Evolutionary conservation across 2,329 filamentous ascomycete genomes (phyloP).

Genomic region (Malbranchea cinnamomea): DNA sequence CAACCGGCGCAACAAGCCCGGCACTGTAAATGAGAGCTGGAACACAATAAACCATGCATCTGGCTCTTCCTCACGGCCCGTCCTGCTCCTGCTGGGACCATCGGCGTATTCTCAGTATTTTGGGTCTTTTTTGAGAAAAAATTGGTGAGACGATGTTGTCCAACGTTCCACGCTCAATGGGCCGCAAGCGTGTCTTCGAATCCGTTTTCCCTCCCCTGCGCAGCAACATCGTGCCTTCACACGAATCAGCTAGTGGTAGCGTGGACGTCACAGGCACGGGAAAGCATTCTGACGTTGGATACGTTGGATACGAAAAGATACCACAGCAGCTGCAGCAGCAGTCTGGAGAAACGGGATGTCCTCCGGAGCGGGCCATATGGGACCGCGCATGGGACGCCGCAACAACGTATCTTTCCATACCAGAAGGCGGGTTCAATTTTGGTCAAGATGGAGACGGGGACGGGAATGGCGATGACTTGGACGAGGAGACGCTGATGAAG

Average conservation of each 20-base stretch:
- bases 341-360: constrained; percentile 4
- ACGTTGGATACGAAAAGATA: neutral
- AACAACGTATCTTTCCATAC: constrained; percentile 25
- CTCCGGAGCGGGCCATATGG: constrained; percentile 22
- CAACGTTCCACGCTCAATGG: constrained; percentile 8
- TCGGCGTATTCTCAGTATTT: no score
- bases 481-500: constrained; percentile 17
- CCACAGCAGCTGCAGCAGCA: constrained; percentile 3
- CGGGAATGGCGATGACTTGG: constrained; percentile 8
- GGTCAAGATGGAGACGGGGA: neutral
- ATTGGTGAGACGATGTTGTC: constrained; percentile 8
- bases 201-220: constrained; percentile 29
- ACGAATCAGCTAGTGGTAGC: no score
- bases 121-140: no score
- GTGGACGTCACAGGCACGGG: no score
- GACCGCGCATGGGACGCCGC: constrained; percentile 27
- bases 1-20: no score
- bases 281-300: no score
- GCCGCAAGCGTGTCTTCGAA: constrained; percentile 27
- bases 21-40: no score
- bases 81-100: no score
- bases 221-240: constrained; percentile 18
- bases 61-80: no score
- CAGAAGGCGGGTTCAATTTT: constrained; percentile 19
- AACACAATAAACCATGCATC: no score